Percentiles rank a stretch among this genome's conserved stretches.
These are phyloP conservation scores for Anaeromyces robustus DNA, from an alignment of 192 early-diverging fungal species.

Conservation along the genomic window DNA sequence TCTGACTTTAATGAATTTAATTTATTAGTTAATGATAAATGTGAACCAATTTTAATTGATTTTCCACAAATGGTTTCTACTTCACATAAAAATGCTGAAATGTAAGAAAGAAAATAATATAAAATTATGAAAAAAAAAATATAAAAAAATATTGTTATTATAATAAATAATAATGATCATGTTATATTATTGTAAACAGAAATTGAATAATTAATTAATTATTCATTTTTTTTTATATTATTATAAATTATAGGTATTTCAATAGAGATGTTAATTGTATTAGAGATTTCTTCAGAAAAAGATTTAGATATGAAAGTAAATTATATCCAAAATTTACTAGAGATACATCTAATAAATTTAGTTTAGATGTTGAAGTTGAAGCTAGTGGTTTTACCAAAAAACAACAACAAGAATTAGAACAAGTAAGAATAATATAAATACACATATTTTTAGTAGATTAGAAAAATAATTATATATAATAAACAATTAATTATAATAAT, in stretches of 20 bases:
- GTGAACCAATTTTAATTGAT: constrained; percentile 89
- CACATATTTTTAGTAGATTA: too few relatives aligned
- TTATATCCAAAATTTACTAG: constrained; percentile 80
- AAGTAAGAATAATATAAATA: constrained; percentile 16
- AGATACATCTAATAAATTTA: constrained; percentile 68
- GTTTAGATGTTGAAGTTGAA: constrained; percentile 86
- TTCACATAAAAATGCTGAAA: constrained; percentile 86
- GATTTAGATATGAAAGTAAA: constrained; percentile 80
- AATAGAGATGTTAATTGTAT: constrained; percentile 99
- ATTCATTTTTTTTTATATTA: too few relatives aligned
- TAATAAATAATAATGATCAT: too few relatives aligned
- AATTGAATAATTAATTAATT: too few relatives aligned
- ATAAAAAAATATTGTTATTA: too few relatives aligned
- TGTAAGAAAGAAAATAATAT: constrained; percentile 21
- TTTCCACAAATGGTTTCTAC: constrained; percentile 99
- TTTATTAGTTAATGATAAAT: constrained; percentile 61
- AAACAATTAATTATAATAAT: too few relatives aligned
- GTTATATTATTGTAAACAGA: too few relatives aligned
- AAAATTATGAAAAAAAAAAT: neutral
- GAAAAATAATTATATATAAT: too few relatives aligned
- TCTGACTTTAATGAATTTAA: constrained; percentile 99
- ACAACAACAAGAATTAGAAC: constrained; percentile 75
- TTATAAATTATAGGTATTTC: constrained; percentile 51
- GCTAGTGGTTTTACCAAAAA: constrained; percentile 92
- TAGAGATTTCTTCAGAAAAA: constrained; percentile 73